Evolutionary conservation across 2,329 filamentous ascomycete genomes (phyloP), one percentile per base, ranked within the genome.

Genomic region (Rosellinia necatrix): DNA sequence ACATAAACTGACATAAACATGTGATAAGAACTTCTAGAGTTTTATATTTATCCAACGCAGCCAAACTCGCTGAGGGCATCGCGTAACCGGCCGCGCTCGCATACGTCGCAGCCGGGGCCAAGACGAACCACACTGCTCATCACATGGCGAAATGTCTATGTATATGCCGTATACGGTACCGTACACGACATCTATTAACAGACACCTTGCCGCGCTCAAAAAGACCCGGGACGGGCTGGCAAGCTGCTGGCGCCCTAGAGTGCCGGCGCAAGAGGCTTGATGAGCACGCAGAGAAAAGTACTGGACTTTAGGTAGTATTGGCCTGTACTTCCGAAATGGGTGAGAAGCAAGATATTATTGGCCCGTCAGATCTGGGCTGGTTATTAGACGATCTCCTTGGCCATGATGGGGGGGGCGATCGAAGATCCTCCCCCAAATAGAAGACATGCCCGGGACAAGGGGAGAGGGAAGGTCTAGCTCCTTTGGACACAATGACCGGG

Each of bases 111-210:
- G 29, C 6, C 15, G 42, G 46, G 22, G 37, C 35, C 42, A 35
- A 35, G 41, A 42, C 25, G 30, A 47, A 46, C 32, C 35, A 37
- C 35, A 32, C 25, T 41, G 24, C 29, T 52, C 47, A 61, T 61
- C 55, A 58, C 58, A 58, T 61, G 58, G 51, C 43, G 42, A 30
- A 12, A 40, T 9, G 29, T 42, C 40, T 40, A 60, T 61, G 55
- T 61, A 58, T 48, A 61, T 61, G 52, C 44, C 58, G 55, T 58
- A 61, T 59, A 55, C 58, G 56, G 48, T 53, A 58, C 47, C 50
- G 38, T 58, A 60, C 21, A 38, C 24, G 24, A 19, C 25, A 19
- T 22, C 13, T 25, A 25, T 35, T 30, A 49, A 35, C 25, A 44
- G 37, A 43, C 13, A 29, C 29, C 35, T 41, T 35, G 37, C 27